Evolutionary conservation across 768 basidiomycete species (phyloP).

Genomic region (Leccinum barrowsii): DNA sequence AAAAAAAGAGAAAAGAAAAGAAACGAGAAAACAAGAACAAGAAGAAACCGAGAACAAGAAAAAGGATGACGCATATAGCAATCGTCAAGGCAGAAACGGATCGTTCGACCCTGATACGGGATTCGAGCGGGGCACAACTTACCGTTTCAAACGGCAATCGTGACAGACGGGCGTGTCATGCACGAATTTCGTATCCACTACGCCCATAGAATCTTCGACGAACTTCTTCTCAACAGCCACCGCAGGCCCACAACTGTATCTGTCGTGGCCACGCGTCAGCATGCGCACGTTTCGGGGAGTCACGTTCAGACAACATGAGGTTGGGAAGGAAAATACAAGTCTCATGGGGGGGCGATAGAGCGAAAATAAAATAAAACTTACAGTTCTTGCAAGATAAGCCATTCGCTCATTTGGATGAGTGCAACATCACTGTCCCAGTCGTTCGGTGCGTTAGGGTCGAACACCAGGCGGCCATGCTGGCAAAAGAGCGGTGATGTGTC

Average conservation of each 20-base stretch:
- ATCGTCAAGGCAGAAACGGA: not conserved
- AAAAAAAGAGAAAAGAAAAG: not conserved
- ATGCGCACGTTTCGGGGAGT: slow-evolving; percentile 2
- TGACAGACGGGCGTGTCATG: slow-evolving; percentile 55
- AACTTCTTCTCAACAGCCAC: slow-evolving; percentile 43
- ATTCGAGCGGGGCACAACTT: slow-evolving; percentile 12
- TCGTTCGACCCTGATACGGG: slow-evolving; percentile 10
- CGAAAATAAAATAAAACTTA: slow-evolving; percentile 33
- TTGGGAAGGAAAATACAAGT: slow-evolving; percentile 3
- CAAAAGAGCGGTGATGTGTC: slow-evolving; percentile 67
- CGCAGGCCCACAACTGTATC: slow-evolving; percentile 56
- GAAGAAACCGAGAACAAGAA: not conserved
- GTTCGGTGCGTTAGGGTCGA: slow-evolving; percentile 61
- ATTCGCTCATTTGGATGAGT: slow-evolving; percentile 60
- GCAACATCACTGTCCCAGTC: slow-evolving; percentile 58
- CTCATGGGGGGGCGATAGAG: slow-evolving; percentile 1
- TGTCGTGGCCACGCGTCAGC: slow-evolving; percentile 30
- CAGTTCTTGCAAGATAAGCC: slow-evolving; percentile 59
- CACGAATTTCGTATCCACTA: slow-evolving; percentile 36
- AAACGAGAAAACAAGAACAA: not conserved
- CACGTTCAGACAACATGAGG: slow-evolving; percentile 2
- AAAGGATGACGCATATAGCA: slow-evolving; percentile 4
- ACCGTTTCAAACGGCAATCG: slow-evolving; percentile 62
- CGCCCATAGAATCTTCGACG: slow-evolving; percentile 25
- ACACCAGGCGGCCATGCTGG: slow-evolving; percentile 54